Evolutionary conservation across 208 protist species (phyloP), one percentile per base, ranked within the genome.

Genomic region (Trypanosoma lewisi): DNA sequence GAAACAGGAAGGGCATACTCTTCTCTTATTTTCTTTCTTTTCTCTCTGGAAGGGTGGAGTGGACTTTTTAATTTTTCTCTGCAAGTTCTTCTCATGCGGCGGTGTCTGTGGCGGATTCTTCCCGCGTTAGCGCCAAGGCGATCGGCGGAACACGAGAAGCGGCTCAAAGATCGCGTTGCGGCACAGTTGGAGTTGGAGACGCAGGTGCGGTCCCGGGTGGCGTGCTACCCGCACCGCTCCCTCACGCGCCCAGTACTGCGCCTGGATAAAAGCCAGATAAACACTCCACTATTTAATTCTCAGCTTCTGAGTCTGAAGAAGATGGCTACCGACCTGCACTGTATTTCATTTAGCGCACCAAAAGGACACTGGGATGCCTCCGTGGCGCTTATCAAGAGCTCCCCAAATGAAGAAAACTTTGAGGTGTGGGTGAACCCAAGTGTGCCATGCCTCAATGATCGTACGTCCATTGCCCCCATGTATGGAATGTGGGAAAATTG

Each of bases 401-500:
- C 72, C 44, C 85, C 86, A 2, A 72, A 89, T 34, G 80, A 92
- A 16, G 39, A 49, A 48, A 68, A 86, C 4, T 95, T 91, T 62
- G 89, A 95, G 51, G 84, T 93, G 63, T 95, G 86, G 85, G 86
- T 93, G 27, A 95, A 93, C 61, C 89, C 89, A 0, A 67, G 63
- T 12, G 79, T 95, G 9, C 82, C 86, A 2, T 82, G 80, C 31
- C 91, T 93, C 62, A 77, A 93, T 48, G 84, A 91, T 56, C 76
- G 70, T 17, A 50, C 75, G 30, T 80, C 85, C 12, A 70, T 91
- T 19, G 89, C 89, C 14, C 80, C 89, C 8, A 93, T 95, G 89
- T 94, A 92, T 54, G 91, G 91, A 42, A 96, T 94, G 91, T 96
- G 91, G 91, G 87, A 96, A 67, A 96, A 93, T 71, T 94, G 87